Evolutionary conservation across 2,329 filamentous ascomycete species (phyloP), one percentile per base, ranked within the genome.

Genomic region (Macroventuria anomochaeta): DNA sequence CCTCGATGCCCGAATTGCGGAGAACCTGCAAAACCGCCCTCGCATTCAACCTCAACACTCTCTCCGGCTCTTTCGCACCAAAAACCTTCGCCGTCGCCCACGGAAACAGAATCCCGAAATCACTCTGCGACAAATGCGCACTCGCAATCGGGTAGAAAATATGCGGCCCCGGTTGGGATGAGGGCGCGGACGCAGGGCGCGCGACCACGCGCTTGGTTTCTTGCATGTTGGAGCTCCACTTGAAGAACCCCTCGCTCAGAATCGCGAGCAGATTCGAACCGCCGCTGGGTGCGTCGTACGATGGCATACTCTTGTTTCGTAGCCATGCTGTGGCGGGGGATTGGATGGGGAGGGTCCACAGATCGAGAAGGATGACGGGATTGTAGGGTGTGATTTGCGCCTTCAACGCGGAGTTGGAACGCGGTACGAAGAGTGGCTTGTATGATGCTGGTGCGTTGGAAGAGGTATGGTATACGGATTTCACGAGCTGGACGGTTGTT

Each of bases 41-140:
- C 84, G 91, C 33, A 86, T 97, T 76, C 85, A 99, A 79, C 76
- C 95, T 68, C 83, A 96, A 75, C 85, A 96, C 69, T 88, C 91
- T 42, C 77, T 97, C 68, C 77, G 95, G 69, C 76, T 92, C 70
- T 77, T 96, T 76, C 0, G 79, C 79, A 49, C 81, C 81, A 50
- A 80, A 78, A 10, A 81, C 68, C 36, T 77, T 77, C 40, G 77
- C 77, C 7, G 79, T 81, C 1, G 81, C 61, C 82, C 87, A 89
- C 0, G 90, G 90, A 68, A 96, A 96, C 18, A 96, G 76, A 20
- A 95, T 77, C 29, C 89, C 91, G 63, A 95, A 96, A 68, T 96
- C 91, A 17, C 86, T 89, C 74, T 96, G 91, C 53, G 84, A 90
- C 21, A 96, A 81, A 70, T 96, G 91, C 0, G 91, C 90, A n/a